A percentile compares a stretch with the other conserved stretches of the same genome.
phyloP scores from a whole-genome alignment of 371 early-diverging fungal genomes.

The Rhizopus arrhizus region DNA sequence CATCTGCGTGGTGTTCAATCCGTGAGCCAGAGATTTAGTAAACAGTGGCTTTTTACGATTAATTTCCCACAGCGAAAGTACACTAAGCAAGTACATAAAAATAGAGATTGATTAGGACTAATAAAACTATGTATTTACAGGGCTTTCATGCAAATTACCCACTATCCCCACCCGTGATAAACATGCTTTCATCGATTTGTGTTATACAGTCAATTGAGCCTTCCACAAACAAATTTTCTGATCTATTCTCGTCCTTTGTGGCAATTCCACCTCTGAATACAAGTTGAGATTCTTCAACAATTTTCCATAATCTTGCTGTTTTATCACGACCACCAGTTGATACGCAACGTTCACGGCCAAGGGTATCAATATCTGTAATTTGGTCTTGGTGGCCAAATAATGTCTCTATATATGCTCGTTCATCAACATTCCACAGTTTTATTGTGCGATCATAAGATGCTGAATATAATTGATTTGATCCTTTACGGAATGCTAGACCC shows the following conservation, averaged over 20 bases:
- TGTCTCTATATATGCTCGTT: slow-evolving; percentile 91
- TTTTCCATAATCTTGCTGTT: slow-evolving; percentile 92
- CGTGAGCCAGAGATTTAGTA: slow-evolving; percentile 79
- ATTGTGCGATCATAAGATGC: slow-evolving; percentile 91
- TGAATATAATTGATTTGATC: slow-evolving; percentile 87
- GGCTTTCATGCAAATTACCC: slow-evolving; percentile 51
- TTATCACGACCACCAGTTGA: slow-evolving; percentile 92
- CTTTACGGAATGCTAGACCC: slow-evolving; percentile 84
- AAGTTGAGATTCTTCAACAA: slow-evolving; percentile 90
- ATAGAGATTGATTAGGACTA: not conserved
- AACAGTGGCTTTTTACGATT: slow-evolving; percentile 89
- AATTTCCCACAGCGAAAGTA: slow-evolving; percentile 88
- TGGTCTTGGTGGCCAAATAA: slow-evolving; percentile 97
- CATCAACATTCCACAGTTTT: slow-evolving; percentile 95
- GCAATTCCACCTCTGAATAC: slow-evolving; percentile 85
- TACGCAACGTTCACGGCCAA: slow-evolving; percentile 87
- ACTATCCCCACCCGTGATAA: slow-evolving; percentile 88
- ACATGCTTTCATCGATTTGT: slow-evolving; percentile 89
- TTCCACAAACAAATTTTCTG: slow-evolving; percentile 52
- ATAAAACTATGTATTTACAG: not conserved
- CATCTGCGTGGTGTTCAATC: slow-evolving; percentile 51
- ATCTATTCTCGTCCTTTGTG: slow-evolving; percentile 45
- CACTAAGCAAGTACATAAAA: slow-evolving; percentile 10
- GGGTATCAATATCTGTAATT: slow-evolving; percentile 76
- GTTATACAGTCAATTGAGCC: slow-evolving; percentile 85